Base-by-base conservation (phyloP, 2,329 filamentous ascomycete species). In the Torrubiella hemipterigena region DNA sequence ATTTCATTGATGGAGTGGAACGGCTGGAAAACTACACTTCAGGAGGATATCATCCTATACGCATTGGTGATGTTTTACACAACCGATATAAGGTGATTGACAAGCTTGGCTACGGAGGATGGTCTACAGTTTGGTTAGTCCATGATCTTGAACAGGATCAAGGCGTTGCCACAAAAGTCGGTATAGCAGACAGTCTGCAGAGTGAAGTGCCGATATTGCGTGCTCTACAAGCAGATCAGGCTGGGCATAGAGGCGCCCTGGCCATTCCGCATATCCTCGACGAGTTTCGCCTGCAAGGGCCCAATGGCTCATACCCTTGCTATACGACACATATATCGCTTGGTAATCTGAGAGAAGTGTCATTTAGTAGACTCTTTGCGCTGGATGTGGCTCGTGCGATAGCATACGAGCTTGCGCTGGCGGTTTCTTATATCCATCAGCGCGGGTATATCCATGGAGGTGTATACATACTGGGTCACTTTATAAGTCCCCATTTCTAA, bases 61-160 rank as follows among this genome's bases (percentile, higher is more conserved):
- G 20, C 5, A 18, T 40, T 12, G 36, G 34, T 12, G 28, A 40
- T 8, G 17, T 20, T 3, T 22, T 38, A 2, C 6, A 37, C 12
- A n/a, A 32, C 26, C 30, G 37, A 21, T 43, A 41, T 24, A 15
- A 30, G 19, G 24, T 41, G 2, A 19, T 42, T 16, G 28, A 37
- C 20, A 41, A 40, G 30, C 14, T 40, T 1, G 38, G 40, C 13
- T 28, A 30, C 8, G 36, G 38, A 17, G 26, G 22, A 4, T 39
- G 22, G 24, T 37, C 38, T 4, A 36, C 34, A 8, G 29, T 35
- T 24, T 42, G 38, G 38, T 31, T 42, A 4, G 38, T 29, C 12
- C 30, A 34, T 29, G 33, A 38, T 21, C 17, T 25, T 9, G 16
- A 15, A 21, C 14, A 27, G 22, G n/a, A 29, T 18, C 22, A 18